Base-by-base conservation (phyloP, 139 green algal genomes). In the Chloropicon primus region DNA sequence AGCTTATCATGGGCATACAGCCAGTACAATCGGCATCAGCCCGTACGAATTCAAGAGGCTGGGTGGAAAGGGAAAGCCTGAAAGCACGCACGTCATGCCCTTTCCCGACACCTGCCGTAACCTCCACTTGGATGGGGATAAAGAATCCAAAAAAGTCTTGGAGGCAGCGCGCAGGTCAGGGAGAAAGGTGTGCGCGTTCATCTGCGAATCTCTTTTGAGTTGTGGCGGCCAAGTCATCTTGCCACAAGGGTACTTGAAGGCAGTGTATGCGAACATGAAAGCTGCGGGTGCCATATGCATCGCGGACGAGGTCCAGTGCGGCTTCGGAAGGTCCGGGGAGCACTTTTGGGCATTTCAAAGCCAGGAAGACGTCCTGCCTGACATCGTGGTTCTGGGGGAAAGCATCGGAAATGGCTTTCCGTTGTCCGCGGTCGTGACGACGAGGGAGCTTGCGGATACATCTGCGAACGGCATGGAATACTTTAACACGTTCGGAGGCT, bases 1-100 rank as follows among this genome's bases (percentile, higher is more conserved):
- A 1, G 90, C 82, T 0, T 96, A 96, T 77, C 91, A 96, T 28
- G 91, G 91, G 23, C 91, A 96, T 82, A 87, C 88, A 1, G 76
- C 27, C 2, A 74, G 77, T 2, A 54, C 85, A 22, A 87, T 90
- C 0, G 76, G 81, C 24, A 71, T 92, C 22, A 88, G 82, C 0
- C 85, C 86, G 5, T 92, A 92, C 85, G 93, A 94, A 77, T 94
- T 93, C 77, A 87, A 88, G 82, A 88, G 88, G 24, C 24, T 54
- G 0, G 88, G 88, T 21, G 90, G 87, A 2, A 26, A 5, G 0
- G 86, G 86, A 5, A 77, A 76, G 23, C 22, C 24, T 2, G 25
- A 77, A 0, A 79, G 85, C 74, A 84, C 92, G 27, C 85, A 91
- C 79, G 88, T 92, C 2, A 79, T 92, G 1, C 85, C 86, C 0